phyloP scores from a whole-genome alignment of 1,284 basidiomycete genomes.

The Puccinia triticina region DNA sequence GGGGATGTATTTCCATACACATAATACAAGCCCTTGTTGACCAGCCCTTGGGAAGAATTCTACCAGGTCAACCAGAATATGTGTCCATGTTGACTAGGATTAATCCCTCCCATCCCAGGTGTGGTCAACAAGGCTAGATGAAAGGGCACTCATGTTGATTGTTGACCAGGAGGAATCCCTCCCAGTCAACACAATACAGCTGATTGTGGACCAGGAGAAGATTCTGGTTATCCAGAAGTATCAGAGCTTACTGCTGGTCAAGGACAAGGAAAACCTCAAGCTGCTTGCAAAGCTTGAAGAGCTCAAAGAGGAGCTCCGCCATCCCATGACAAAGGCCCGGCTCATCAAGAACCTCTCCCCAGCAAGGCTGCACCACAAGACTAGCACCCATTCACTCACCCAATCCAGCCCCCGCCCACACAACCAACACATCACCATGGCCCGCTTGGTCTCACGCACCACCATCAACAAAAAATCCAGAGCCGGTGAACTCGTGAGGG shows the following conservation, averaged over 20 bases:
- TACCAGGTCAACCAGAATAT: too few relatives aligned
- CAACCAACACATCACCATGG: background rate
- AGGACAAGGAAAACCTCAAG: conserved; percentile 28
- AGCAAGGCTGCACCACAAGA: background rate
- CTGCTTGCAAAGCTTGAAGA: background rate
- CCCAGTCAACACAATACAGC: too few relatives aligned
- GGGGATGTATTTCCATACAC: too few relatives aligned
- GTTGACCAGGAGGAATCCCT: too few relatives aligned
- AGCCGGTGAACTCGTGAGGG: background rate
- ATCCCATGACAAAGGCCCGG: background rate
- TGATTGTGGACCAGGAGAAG: conserved; percentile 18
- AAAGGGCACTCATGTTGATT: too few relatives aligned
- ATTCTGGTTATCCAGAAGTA: conserved; percentile 10
- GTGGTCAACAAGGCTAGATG: too few relatives aligned
- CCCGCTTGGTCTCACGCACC: background rate
- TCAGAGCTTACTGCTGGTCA: conserved; percentile 9
- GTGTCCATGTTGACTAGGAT: too few relatives aligned
- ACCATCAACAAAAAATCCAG: too few relatives aligned
- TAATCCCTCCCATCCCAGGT: too few relatives aligned
- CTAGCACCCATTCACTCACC: background rate
- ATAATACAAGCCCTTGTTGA: too few relatives aligned
- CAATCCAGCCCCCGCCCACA: background rate
- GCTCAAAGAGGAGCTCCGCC: background rate
- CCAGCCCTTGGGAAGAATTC: too few relatives aligned
- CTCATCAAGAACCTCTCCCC: background rate